Conservation (phyloP, 495 filamentous ascomycete genomes). For the Usnea hakonensis region DNA sequence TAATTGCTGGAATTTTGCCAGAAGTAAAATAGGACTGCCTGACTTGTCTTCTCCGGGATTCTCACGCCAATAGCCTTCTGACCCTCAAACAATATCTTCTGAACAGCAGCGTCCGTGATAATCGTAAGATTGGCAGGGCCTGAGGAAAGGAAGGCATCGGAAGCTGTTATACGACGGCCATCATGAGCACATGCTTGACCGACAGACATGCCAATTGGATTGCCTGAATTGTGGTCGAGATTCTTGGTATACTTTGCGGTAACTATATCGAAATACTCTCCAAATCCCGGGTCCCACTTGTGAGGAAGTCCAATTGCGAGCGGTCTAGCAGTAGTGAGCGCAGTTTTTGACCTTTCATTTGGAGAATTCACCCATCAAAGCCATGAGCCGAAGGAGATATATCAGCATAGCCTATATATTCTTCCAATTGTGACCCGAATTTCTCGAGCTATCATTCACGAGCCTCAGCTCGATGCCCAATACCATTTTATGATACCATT, state of each 20-base stretch:
- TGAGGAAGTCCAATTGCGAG: conserved; percentile 62
- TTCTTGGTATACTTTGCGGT: conserved; percentile 37
- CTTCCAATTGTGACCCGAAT: no score
- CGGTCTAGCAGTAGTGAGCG: conserved; percentile 45
- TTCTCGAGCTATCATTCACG: no score
- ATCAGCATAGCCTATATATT: conserved; percentile 34
- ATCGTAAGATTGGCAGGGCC: conserved; percentile 46
- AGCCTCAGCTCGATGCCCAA: no score
- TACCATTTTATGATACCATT: no score
- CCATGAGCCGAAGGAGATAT: conserved; percentile 41
- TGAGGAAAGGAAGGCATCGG: conserved; percentile 37
- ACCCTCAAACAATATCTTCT: conserved; percentile 43
- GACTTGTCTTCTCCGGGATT: conserved; percentile 31
- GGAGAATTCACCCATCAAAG: conserved; percentile 22
- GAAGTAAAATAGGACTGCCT: neutral
- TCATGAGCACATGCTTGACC: conserved; percentile 39
- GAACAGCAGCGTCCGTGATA: conserved; percentile 40
- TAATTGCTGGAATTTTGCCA: conserved; percentile 17
- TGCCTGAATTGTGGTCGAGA: conserved; percentile 51
- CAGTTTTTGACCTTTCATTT: no score
- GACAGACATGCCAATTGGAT: conserved; percentile 50
- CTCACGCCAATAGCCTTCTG: conserved; percentile 47
- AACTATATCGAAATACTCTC: conserved; percentile 41
- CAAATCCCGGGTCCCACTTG: conserved; percentile 63
- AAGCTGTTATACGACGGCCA: conserved; percentile 45